phyloP scores from a whole-genome alignment of 257 asterid species.

The Solanum bukasovii region DNA sequence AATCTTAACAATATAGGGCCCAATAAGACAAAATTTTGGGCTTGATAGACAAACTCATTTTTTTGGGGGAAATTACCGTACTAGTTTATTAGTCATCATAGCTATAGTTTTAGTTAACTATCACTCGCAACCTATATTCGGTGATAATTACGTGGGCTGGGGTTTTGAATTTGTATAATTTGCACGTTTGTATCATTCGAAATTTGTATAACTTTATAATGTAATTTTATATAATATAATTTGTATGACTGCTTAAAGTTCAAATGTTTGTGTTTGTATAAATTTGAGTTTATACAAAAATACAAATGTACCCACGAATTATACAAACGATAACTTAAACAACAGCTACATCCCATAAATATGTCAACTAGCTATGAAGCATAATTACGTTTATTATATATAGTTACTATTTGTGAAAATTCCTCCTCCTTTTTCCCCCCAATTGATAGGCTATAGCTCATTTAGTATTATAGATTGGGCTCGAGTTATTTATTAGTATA shows the following conservation, averaged over 20 bases:
- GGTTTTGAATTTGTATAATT: too few species aligned
- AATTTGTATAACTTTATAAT: too few species aligned
- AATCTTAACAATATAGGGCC: not conserved
- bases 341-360: accelerated
- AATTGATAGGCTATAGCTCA: not conserved
- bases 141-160: not conserved
- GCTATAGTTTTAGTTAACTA: not conserved
- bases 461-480: not conserved
- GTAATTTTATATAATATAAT: not conserved
- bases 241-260: not conserved
- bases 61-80: too few species aligned
- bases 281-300: not conserved
- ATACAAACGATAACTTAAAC: too few species aligned
- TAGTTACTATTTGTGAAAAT: too few species aligned
- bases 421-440: not conserved
- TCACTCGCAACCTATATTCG: not conserved
- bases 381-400: too few species aligned
- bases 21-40: not conserved
- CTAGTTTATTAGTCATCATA: not conserved
- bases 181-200: too few species aligned
- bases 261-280: too few species aligned
- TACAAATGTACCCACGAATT: not conserved
- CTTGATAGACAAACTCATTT: not conserved
- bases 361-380: too few species aligned
- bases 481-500: not conserved